These are phyloP conservation scores for Phytophthora citrophthora DNA, from an alignment of 352 stramenopile species.

Conservation along the genomic window DNA sequence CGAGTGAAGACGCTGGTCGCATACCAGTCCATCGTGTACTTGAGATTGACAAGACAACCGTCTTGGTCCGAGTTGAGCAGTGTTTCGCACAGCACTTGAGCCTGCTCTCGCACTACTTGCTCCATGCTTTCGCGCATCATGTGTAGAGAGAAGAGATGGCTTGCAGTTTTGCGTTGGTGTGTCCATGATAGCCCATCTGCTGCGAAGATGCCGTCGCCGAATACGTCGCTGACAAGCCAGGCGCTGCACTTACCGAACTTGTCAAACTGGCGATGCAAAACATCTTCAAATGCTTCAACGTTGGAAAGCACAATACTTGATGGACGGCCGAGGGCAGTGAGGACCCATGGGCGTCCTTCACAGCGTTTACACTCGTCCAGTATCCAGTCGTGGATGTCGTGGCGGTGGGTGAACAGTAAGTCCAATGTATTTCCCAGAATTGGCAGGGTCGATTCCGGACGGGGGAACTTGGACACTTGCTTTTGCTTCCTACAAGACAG, in stretches of 20 bases:
- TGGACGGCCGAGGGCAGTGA: constrained; percentile 46
- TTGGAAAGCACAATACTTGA: constrained; percentile 51
- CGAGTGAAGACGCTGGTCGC: constrained; percentile 74
- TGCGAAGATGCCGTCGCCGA: constrained; percentile 77
- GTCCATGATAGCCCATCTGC: constrained; percentile 70
- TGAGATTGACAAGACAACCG: constrained; percentile 32
- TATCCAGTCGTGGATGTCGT: constrained; percentile 68
- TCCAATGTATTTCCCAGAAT: constrained; percentile 60
- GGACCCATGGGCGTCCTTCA: constrained; percentile 49
- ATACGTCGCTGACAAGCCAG: constrained; percentile 52
- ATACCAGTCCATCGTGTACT: constrained; percentile 53
- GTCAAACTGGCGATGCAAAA: constrained; percentile 73
- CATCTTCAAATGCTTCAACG: constrained; percentile 52
- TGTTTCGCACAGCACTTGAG: constrained; percentile 35
- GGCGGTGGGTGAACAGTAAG: constrained; percentile 49
- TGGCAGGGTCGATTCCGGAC: constrained; percentile 46
- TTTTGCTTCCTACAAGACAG: constrained; percentile 30
- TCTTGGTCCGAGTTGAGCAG: constrained; percentile 22
- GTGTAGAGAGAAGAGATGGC: constrained; percentile 85
- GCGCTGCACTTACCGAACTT: constrained; percentile 72
- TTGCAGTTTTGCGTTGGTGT: constrained; percentile 79
- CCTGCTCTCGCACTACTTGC: constrained; percentile 44
- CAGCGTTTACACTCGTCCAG: constrained; percentile 48
- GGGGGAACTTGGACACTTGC: constrained; percentile 34
- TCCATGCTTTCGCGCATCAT: constrained; percentile 65